Base-by-base conservation (phyloP, 495 filamentous ascomycete species). In the Penicillium chermesinum region DNA sequence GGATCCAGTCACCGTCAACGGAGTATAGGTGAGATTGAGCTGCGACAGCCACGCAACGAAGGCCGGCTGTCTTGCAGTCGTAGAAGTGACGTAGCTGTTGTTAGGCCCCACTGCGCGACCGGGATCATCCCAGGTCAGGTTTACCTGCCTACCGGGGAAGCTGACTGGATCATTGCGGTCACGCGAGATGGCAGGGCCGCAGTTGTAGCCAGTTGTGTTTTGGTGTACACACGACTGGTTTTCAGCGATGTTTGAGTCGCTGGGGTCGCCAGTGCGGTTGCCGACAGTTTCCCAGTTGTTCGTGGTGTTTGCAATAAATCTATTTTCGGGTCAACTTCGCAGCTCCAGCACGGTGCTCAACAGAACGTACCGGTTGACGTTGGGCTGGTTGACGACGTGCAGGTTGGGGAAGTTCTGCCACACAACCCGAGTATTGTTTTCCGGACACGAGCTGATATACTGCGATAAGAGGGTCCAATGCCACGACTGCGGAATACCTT, bases 351-450 rank as follows among this genome's bases (percentile, higher is more conserved):
- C n/a, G n/a, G n/a, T n/a, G n/a, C n/a, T n/a, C n/a, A n/a, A n/a
- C n/a, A n/a, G n/a, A n/a, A n/a, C n/a, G n/a, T n/a, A n/a, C n/a
- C n/a, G n/a, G n/a, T n/a, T n/a, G n/a, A n/a, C n/a, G n/a, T n/a
- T 91, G 3, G 87, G 83, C 52, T 93, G 82, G 69, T 94, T 93
- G 42, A 85, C 66, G 50, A 95, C 79, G 52, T 72, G 62, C 5
- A 95, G 73, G 0, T 73, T 75, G 0, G 89, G 89, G 73, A 89
- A 94, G 70, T 95, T 95, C 62, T 94, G 86, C 89, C 89, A 95
- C 7, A 82, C 73, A 27, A 95, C 69, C 3, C 86, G 78, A 3
- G 88, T 95, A 52, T 84, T 80, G 55, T 85, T 82, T 40, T 63
- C 64, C 0, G 89, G 88, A 62, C 90, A 96, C 8, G 75, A 81